Conservation (phyloP, 495 filamentous ascomycete species). For the Sabuloglossum arenarium region DNA sequence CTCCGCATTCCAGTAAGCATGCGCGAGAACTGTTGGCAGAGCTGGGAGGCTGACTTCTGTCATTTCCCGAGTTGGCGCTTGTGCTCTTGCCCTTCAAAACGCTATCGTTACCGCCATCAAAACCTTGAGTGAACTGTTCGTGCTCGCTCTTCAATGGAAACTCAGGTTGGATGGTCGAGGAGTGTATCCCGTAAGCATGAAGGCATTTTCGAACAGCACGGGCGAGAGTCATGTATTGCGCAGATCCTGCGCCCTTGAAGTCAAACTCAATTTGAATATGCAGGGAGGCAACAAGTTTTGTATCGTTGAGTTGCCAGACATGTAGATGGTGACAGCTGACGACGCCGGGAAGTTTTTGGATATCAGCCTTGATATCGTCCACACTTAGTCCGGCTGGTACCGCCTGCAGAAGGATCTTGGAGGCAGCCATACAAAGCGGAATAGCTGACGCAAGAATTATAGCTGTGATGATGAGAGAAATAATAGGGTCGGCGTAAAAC, state of each 20-base stretch:
- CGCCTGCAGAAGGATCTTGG: slow-evolving; percentile 85
- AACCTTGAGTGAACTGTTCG: slow-evolving; percentile 16
- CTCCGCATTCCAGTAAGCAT: slow-evolving; percentile 73
- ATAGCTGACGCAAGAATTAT: slow-evolving; percentile 87
- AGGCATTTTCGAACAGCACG: slow-evolving; percentile 61
- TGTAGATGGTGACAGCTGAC: slow-evolving; percentile 85
- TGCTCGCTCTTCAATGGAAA: slow-evolving; percentile 45
- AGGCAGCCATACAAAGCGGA: slow-evolving; percentile 78
- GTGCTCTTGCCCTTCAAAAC: not conserved
- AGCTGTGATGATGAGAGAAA: slow-evolving; percentile 88
- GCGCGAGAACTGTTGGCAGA: slow-evolving; percentile 19
- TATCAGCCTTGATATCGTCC: slow-evolving; percentile 82
- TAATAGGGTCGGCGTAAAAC: slow-evolving; percentile 72
- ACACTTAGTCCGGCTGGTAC: slow-evolving; percentile 72
- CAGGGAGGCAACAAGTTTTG: slow-evolving; percentile 75
- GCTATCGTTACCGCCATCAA: not conserved
- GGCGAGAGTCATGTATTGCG: slow-evolving; percentile 77
- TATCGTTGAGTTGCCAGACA: slow-evolving; percentile 92
- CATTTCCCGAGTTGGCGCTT: not conserved
- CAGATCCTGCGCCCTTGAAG: slow-evolving; percentile 45
- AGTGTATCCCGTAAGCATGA: slow-evolving; percentile 90
- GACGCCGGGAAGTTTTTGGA: slow-evolving; percentile 62
- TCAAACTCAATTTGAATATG: slow-evolving; percentile 77
- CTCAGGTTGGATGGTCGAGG: slow-evolving; percentile 94
- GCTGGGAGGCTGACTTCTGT: not conserved